Evolutionary conservation across 2,329 filamentous ascomycete genomes (phyloP), one percentile per base, ranked within the genome.

Genomic region (Monosporascus sp.): DNA sequence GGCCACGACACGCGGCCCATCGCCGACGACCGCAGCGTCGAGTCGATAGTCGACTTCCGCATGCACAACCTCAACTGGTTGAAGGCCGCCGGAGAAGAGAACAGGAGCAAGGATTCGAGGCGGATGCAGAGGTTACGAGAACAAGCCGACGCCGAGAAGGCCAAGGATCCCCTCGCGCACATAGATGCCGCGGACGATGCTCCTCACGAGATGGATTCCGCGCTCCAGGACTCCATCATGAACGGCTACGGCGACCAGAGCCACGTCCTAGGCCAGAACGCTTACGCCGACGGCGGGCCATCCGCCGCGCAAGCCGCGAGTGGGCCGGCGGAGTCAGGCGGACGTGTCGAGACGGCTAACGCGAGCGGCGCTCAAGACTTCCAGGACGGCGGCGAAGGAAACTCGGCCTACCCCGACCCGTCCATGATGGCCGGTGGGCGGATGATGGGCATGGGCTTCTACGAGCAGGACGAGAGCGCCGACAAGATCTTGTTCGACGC

Each of bases 1-100:
- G 94, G 94, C 0, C 91, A 97, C 63, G 91, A 97, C 61, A 99
- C 94, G 0, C 88, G 85, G 51, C 87, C 88, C 37, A 86, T 97
- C 48, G 93, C 94, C 2, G 94, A 99, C 70, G 87, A 89, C 50
- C 85, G 94, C 55, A 97, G 92, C 64, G 85, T 96, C 6, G 93
- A 97, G 69, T 87, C 85, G 24, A 79, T 97, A 22, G 91, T 97
- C 8, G 91, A 97, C 67, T 97, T 97, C 70, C 85, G 89, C 26
- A 78, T 89, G 41, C 93, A 95, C 51, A 99, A 99, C 67, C 76
- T 96, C 26, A 82, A 80, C 43, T 97, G 91, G 91, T 74, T 97
- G 48, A 82, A 82, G 65, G 79, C 76, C 11, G 71, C 74, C 17
- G 81, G 81, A 16, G 81, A 84, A 53, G 79, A 82, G 55, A 76